phyloP scores from a whole-genome alignment of 1,284 basidiomycete genomes.

The Cerioporus squamosus region DNA sequence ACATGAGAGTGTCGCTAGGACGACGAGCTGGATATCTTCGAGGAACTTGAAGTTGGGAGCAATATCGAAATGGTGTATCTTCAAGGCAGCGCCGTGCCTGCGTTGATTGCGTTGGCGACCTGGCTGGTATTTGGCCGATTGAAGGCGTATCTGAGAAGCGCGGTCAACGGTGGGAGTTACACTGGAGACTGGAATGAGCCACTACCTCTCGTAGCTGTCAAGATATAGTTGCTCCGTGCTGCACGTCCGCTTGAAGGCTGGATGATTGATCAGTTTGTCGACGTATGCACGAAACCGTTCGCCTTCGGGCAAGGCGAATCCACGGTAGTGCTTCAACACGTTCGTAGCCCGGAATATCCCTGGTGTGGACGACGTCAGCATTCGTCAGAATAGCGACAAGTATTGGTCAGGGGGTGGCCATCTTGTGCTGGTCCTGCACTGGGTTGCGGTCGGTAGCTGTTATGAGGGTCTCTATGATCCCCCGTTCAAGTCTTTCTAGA shows the following conservation, averaged over 20 bases:
- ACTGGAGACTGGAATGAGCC: background rate
- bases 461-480: too few relatives aligned
- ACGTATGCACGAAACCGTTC: conserved; percentile 58
- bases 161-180: background rate
- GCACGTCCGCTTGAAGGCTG: conserved; percentile 70
- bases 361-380: conserved; percentile 27
- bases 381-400: too few relatives aligned
- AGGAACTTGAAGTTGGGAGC: too few relatives aligned
- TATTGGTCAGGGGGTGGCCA: too few relatives aligned
- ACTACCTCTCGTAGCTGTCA: conserved; percentile 74
- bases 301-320: conserved; percentile 57
- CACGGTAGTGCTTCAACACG: conserved; percentile 73
- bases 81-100: conserved; percentile 64
- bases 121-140: conserved; percentile 76
- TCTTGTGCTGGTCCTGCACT: too few relatives aligned
- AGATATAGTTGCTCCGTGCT: conserved; percentile 75
- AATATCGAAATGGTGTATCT: too few relatives aligned
- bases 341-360: conserved; percentile 71
- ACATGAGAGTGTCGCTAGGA: too few relatives aligned
- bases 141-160: conserved; percentile 61
- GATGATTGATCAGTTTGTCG: conserved; percentile 59
- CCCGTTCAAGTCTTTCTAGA: too few relatives aligned
- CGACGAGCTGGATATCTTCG: too few relatives aligned
- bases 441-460: too few relatives aligned
- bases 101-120: conserved; percentile 73